Conservation (phyloP, 768 basidiomycete genomes). For the Exidia glandulosa region DNA sequence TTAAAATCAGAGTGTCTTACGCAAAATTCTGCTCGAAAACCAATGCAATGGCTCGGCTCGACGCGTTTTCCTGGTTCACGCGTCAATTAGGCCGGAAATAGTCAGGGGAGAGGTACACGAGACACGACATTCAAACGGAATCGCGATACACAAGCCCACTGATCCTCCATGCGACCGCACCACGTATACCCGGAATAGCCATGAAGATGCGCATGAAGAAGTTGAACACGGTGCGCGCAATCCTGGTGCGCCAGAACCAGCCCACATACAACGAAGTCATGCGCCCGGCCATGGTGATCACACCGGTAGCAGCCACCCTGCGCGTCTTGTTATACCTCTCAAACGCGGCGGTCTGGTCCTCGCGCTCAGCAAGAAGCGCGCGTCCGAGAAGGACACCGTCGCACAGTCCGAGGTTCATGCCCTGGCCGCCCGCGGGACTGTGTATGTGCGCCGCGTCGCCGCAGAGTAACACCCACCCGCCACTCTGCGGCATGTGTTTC, state of each 20-base stretch:
- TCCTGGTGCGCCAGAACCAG: background rate
- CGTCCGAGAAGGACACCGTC: slow-evolving; percentile 38
- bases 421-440: slow-evolving; percentile 44
- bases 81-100: no score
- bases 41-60: no score
- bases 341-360: slow-evolving; percentile 20
- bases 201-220: background rate
- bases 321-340: slow-evolving; percentile 24
- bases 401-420: slow-evolving; percentile 47
- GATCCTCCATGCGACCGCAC: background rate
- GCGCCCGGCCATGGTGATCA: slow-evolving; percentile 30
- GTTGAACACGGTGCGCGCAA: background rate
- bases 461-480: slow-evolving; percentile 14
- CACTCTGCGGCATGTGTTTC: background rate
- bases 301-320: slow-evolving; percentile 28
- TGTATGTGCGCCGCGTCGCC: slow-evolving; percentile 45
- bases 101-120: no score
- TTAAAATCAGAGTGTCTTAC: no score
- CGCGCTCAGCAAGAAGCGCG: slow-evolving; percentile 14
- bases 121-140: no score
- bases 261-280: slow-evolving; percentile 11
- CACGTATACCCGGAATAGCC: background rate
- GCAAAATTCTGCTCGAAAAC: no score
- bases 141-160: background rate
- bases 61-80: no score